phyloP scores from a whole-genome alignment of 2,329 filamentous ascomycete genomes.

The Bipolaris oryzae region DNA sequence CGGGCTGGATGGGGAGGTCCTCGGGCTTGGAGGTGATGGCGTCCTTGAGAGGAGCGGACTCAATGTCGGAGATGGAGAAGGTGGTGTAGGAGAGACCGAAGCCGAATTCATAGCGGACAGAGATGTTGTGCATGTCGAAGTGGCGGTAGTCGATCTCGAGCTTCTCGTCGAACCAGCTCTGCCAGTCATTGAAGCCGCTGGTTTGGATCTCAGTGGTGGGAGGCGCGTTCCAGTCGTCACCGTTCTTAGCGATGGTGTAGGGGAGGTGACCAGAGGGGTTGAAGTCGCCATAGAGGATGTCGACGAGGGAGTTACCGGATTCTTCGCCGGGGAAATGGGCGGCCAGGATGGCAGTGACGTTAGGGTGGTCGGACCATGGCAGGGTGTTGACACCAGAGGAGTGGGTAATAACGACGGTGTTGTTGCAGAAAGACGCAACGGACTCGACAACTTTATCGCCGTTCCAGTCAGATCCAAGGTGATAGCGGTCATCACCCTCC shows the following conservation, averaged over 20 bases:
- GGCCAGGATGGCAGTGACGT: slow-evolving; percentile 52
- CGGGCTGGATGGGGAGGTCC: slow-evolving; percentile 50
- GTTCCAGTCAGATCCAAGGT: slow-evolving; percentile 53
- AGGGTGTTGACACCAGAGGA: slow-evolving; percentile 52
- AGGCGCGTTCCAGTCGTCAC: slow-evolving; percentile 68
- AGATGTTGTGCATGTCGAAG: slow-evolving; percentile 69
- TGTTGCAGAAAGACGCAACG: slow-evolving; percentile 55
- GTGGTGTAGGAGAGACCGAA: slow-evolving; percentile 77
- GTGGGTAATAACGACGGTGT: slow-evolving; percentile 59
- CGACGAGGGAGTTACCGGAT: slow-evolving; percentile 49
- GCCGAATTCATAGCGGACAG: slow-evolving; percentile 80
- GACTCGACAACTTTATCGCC: slow-evolving; percentile 50
- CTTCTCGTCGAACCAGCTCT: slow-evolving; percentile 60
- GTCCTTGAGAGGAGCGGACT: slow-evolving; percentile 58
- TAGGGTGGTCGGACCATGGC: slow-evolving; percentile 51
- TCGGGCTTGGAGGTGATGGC: slow-evolving; percentile 66
- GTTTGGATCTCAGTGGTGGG: slow-evolving; percentile 50
- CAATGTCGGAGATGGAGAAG: slow-evolving; percentile 72
- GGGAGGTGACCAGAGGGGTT: slow-evolving; percentile 82
- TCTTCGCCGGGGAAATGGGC: slow-evolving; percentile 53
- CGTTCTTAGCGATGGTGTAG: slow-evolving; percentile 78
- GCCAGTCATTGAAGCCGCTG: slow-evolving; percentile 51
- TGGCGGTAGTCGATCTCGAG: slow-evolving; percentile 80
- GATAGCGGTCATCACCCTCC: slow-evolving; percentile 53
- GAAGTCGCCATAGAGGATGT: slow-evolving; percentile 71